Conservation (phyloP, 371 early-diverging fungal genomes). For the Phascolomyces articulosus region DNA sequence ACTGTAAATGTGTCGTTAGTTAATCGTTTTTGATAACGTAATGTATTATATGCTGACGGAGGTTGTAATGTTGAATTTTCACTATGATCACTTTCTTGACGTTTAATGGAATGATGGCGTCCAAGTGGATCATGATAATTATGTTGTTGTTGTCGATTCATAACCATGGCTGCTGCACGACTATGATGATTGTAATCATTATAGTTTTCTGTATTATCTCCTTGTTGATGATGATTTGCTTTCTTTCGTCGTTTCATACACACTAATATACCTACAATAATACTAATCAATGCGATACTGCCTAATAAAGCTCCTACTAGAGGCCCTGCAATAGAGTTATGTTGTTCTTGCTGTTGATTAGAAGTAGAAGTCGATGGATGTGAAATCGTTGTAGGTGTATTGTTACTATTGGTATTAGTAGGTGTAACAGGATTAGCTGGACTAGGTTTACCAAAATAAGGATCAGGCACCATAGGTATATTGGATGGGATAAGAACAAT, state of each 20-base stretch:
- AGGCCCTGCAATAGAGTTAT: neutral
- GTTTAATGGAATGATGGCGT: neutral
- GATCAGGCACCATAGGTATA: neutral
- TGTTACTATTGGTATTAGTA: neutral
- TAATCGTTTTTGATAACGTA: slow-evolving; percentile 4
- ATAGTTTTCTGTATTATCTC: too few species aligned
- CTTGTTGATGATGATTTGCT: neutral
- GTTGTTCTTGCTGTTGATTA: neutral
- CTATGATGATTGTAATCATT: neutral
- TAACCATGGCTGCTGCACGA: neutral
- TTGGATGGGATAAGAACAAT: neutral
- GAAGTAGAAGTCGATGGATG: neutral
- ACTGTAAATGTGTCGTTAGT: slow-evolving; percentile 12
- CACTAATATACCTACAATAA: neutral
- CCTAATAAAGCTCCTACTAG: neutral
- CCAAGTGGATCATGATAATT: too few species aligned
- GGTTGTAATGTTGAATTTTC: neutral
- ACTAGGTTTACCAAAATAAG: slow-evolving; percentile 1
- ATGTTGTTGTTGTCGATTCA: neutral
- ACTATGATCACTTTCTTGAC: neutral
- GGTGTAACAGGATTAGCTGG: neutral
- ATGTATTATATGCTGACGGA: neutral
- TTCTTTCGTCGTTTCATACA: neutral
- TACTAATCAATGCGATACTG: neutral
- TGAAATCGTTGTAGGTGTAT: neutral